Conservation (phyloP, 805 yeast species). For the Starmerella ratchasimensis region DNA sequence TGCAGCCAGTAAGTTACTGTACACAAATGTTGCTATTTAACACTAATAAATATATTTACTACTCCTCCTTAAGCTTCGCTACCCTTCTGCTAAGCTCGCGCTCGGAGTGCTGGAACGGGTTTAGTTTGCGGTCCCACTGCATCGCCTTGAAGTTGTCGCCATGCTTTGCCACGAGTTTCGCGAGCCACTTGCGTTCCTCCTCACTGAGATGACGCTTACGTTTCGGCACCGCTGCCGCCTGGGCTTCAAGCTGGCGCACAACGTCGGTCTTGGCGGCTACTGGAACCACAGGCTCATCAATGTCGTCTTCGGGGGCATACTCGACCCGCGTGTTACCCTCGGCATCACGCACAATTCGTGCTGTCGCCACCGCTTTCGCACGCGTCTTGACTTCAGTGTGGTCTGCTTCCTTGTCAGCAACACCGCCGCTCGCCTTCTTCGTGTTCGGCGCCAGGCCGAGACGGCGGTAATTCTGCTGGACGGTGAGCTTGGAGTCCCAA, state of each 20-base stretch:
- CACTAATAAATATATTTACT: slow-evolving; percentile 1
- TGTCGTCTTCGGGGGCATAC: slow-evolving; percentile 29
- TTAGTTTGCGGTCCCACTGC: slow-evolving; percentile 84
- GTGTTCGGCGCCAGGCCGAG: slow-evolving; percentile 63
- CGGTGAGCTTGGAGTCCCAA: slow-evolving; percentile 77
- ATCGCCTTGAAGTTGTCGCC: slow-evolving; percentile 81
- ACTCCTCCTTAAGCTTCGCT: slow-evolving; percentile 3
- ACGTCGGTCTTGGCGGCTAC: slow-evolving; percentile 45
- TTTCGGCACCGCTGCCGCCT: slow-evolving; percentile 33
- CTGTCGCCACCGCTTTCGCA: slow-evolving; percentile 25
- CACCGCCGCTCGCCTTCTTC: slow-evolving; percentile 65
- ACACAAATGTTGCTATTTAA: too few relatives aligned
- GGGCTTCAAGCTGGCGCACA: slow-evolving; percentile 53
- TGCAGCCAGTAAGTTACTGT: too few relatives aligned
- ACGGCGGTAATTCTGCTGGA: slow-evolving; percentile 72
- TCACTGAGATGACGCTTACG: slow-evolving; percentile 37
- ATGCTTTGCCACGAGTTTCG: slow-evolving; percentile 50
- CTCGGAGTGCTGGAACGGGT: slow-evolving; percentile 68
- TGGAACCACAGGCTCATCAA: slow-evolving; percentile 54
- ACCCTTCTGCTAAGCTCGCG: slow-evolving; percentile 70
- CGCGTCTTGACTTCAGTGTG: slow-evolving; percentile 22
- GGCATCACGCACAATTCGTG: slow-evolving; percentile 21
- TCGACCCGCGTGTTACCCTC: slow-evolving; percentile 19
- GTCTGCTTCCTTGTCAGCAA: slow-evolving; percentile 28
- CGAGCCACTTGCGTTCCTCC: slow-evolving; percentile 65